Evolutionary conservation across 1,139 yeast genomes (phyloP), one percentile per base, ranked within the genome.

Genomic region (Pichia sp.): DNA sequence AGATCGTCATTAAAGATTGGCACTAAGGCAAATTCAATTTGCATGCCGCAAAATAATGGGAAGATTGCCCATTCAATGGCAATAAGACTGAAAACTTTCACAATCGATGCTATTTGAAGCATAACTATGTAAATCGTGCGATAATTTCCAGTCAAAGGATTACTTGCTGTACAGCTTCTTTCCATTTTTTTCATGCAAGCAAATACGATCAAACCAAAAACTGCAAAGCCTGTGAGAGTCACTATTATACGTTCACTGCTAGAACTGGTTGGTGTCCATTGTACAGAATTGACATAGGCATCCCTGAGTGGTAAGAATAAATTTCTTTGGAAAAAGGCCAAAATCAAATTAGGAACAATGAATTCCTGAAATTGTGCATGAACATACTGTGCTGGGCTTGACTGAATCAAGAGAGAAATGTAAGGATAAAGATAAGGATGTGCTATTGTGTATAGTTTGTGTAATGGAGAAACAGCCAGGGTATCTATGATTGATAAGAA

Each of bases 11-110:
- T 66, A 5, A 80, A 63, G 8, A 85, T 64, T 2, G 93, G 90
- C 1, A 84, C 78, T 4, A 83, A 60, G 12, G 92, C 85, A 57
- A 87, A 74, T 63, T 88, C 93, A 42, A 92, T 70, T 63, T 91
- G 76, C 63, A 83, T 72, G 0, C 99, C 99, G 66, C 97, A 91
- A 62, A 84, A 84, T 0, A 88, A 77, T 0, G 99, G 99, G 73
- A 93, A 93, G 7, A 86, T 75, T 29, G 88, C 77, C 51, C 92
- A 77, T 67, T 93, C 99, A 57, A 90, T 80, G 6, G 85, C 80
- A 66, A 92, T 87, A 16, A 93, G 79, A 7, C 79, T 65, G 58
- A 88, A 81, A 8, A 92, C 95, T 68, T 92, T 92, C 24, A 85
- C 67, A 2, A 95, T 84, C 27, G 80, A 78, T 41, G 75, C 76